Conservation (phyloP, 2,329 filamentous ascomycete species). For the Fusarium graminum region DNA sequence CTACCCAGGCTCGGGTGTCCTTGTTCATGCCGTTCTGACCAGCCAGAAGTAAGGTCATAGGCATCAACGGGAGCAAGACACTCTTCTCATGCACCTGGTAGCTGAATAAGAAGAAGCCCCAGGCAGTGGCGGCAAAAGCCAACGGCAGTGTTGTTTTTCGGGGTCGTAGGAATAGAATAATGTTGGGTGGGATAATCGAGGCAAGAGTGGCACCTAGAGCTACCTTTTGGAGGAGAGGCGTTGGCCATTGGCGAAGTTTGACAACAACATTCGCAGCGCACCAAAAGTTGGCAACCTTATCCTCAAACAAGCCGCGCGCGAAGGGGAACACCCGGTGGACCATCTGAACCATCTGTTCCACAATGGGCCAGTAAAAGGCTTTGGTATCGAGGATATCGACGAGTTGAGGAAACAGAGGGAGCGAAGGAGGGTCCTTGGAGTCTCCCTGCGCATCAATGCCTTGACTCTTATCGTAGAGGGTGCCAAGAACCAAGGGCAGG, state of each 20-base stretch:
- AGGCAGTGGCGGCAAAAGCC: conserved; percentile 85
- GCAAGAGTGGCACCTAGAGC: conserved; percentile 81
- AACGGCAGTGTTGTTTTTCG: conserved; percentile 81
- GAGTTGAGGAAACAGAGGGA: conserved; percentile 73
- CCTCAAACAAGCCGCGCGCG: conserved; percentile 94
- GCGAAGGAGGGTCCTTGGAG: conserved; percentile 68
- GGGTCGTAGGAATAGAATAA: conserved; percentile 83
- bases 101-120: conserved; percentile 98
- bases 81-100: conserved; percentile 99
- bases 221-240: conserved; percentile 78
- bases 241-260: conserved; percentile 83
- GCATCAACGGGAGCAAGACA: conserved; percentile 89
- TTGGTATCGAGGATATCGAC: conserved; percentile 70
- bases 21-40: conserved; percentile 82
- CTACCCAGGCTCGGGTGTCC: conserved; percentile 87
- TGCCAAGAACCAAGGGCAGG: conserved; percentile 79
- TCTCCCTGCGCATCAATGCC: conserved; percentile 70
- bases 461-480: conserved; percentile 75
- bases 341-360: conserved; percentile 85
- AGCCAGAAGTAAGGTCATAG: conserved; percentile 90
- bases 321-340: conserved; percentile 97
- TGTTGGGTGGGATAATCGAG: conserved; percentile 82
- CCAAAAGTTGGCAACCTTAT: conserved; percentile 99
- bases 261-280: conserved; percentile 90
- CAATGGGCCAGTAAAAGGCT: conserved; percentile 78